Base-by-base conservation (phyloP, 768 basidiomycete species). In the Russula brevipes region DNA sequence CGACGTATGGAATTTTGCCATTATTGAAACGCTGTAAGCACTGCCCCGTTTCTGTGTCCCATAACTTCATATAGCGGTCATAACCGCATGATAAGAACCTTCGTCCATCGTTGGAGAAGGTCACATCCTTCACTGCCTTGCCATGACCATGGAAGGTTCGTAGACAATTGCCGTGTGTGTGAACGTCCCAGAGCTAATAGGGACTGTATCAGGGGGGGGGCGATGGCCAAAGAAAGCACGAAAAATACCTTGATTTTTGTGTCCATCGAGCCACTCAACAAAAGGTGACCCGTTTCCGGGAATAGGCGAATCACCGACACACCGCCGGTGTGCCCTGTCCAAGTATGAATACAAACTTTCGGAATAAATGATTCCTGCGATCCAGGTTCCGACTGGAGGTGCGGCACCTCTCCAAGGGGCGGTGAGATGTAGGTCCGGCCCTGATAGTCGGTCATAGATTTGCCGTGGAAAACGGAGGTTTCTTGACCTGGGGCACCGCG, bases 41-140 rank as follows among this genome's bases (percentile, higher is more conserved):
- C 77, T 98, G 92, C 1, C 94, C 96, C 0, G 97, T 98, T 77
- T 99, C 97, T 19, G 97, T 98, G 70, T 99, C 96, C 97, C 97
- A 99, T 12, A 98, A 80, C 76, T 99, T 99, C 87, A 98, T 94
- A 73, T 94, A 89, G 55, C 94, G 89, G 74, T 99, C 97, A 70
- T 97, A 98, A 55, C 85, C 88, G 68, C 95, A 96, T 16, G 91
- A 94, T 54, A 99, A 73, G 79, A 99, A 98, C 66, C 80, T 82
- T 41, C 81, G 82, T 1, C 97, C 97, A 66, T 93, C 90, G 72
- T 97, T 98, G 57, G 94, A 94, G 75, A 99, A 99, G 9, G 87
- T 86, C 64, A 99, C 82, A 67, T 99, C 97, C 75, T 97, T 97
- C 67, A 99, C 94, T 33, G 95, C 94, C 71, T 97, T 94, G 55